Evolutionary conservation across 1,284 basidiomycete genomes (phyloP), one percentile per base, ranked within the genome.

Genomic region (Ustilago crameri): DNA sequence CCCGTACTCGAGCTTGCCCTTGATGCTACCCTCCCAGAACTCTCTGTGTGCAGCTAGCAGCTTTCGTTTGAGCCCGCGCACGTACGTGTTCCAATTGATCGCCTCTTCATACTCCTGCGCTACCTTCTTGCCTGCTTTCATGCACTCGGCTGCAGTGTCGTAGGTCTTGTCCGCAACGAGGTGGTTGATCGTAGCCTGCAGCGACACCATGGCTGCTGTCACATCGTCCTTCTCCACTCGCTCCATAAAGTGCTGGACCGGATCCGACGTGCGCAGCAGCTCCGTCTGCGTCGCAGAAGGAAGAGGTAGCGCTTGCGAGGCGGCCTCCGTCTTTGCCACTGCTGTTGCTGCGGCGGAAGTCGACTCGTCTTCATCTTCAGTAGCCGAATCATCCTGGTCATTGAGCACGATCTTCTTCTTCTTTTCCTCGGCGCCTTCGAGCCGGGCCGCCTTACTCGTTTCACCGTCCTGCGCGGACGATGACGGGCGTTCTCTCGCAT

Each of bases 91-190:
- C 70, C 70, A 73, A 10, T 56, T 55, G 55, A 73, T 68, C 8
- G 70, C 70, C 30, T 73, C 70, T 40, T 73, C 70, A 26, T 73
- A 73, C 37, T 73, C 61, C 41, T 64, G 60, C 9, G 60, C 64
- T 10, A 51, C 61, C 32, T 53, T 54, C 22, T 73, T 73, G 9
- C 56, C 64, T 15, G 56, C 57, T 15, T 42, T 51, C 27, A 68
- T 45, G 34, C 70, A 57, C 9, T 51, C 51, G 1, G 53, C 54
- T 40, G 47, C 54, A 23, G 18, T 5, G 4, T 48, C 52, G 42
- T 73, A 73, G 35, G 49, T 38, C 26, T 62, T 61, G 22, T 69
- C 40, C 7, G 27, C 34, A 3, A 72, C 51, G 17, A 58, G 51
- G n/a, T 53, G 45, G 27, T 59, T 43, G 52, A 78, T 64, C 2